phyloP scores from a whole-genome alignment of 441 rosid genomes.

The Jatropha podagrica region DNA sequence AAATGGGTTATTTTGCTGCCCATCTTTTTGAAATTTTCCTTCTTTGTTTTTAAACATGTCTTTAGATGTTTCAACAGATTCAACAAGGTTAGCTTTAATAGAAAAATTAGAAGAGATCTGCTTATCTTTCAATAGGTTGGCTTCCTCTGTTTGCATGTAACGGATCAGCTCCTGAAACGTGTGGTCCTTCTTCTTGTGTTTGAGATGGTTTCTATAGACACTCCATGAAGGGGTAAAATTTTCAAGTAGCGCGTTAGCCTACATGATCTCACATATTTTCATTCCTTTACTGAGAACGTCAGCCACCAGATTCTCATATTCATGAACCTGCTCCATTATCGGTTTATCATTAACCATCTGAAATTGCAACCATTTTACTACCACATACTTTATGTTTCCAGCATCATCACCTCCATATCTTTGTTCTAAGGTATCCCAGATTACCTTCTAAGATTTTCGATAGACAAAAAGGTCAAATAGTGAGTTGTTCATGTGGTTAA shows the following conservation, averaged over 20 bases:
- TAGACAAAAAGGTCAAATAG: background rate
- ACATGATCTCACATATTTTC: background rate
- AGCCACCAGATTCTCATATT: background rate
- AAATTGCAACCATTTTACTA: slow-evolving; percentile 1
- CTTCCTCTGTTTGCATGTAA: slow-evolving; percentile 1
- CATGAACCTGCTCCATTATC: slow-evolving; percentile 4
- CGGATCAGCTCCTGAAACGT: background rate
- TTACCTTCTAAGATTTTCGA: background rate
- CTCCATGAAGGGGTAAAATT: background rate
- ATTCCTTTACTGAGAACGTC: slow-evolving; percentile 6
- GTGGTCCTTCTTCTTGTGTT: background rate
- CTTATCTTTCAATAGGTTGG: background rate
- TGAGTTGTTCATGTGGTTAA: background rate
- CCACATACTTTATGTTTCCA: background rate
- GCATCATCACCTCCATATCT: slow-evolving; percentile 1
- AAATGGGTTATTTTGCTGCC: background rate
- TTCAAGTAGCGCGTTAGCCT: background rate
- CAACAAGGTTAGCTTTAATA: background rate
- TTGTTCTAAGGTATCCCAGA: background rate
- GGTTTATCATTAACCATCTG: slow-evolving; percentile 6
- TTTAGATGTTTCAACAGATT: background rate
- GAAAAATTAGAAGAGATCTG: background rate
- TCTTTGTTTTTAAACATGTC: background rate
- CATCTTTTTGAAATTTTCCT: background rate
- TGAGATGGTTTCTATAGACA: background rate